Evolutionary conservation across 106 monocot species (phyloP).

Genomic region (Acanthochlamys bracteata): DNA sequence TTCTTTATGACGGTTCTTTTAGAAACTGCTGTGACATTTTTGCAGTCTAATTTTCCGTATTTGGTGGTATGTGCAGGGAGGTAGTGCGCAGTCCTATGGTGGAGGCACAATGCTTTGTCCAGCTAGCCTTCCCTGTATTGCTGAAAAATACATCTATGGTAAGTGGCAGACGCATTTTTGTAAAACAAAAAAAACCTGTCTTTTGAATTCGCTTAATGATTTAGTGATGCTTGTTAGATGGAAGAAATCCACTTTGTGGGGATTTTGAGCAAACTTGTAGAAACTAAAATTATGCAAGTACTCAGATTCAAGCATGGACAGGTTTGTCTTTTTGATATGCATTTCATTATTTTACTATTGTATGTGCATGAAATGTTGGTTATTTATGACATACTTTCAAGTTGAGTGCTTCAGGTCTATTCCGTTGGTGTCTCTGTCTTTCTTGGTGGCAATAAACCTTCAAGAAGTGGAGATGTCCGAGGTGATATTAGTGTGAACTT

Average conservation of each 20-base stretch:
- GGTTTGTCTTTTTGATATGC: conserved; percentile 24
- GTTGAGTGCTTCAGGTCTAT: conserved; percentile 56
- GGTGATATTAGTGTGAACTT: conserved; percentile 97
- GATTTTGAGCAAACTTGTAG: conserved; percentile 93
- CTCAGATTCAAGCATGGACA: conserved; percentile 98
- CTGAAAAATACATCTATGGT: conserved; percentile 88
- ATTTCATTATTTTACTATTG: not conserved
- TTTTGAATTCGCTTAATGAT: conserved; percentile 5
- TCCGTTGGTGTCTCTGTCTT: conserved; percentile 93
- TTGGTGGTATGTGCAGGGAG: conserved; percentile 48
- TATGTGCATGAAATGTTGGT: too few relatives aligned
- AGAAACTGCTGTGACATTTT: too few relatives aligned
- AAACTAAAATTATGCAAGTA: conserved; percentile 95
- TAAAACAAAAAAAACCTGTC: not conserved
- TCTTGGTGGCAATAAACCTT: conserved; percentile 97
- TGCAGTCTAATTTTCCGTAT: too few relatives aligned
- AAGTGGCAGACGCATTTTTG: not conserved
- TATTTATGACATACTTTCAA: not conserved
- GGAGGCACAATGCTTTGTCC: conserved; percentile 97
- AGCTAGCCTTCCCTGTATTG: conserved; percentile 87
- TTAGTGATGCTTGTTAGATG: conserved; percentile 38
- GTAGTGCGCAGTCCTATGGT: conserved; percentile 96
- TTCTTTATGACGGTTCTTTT: not conserved
- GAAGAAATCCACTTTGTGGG: conserved; percentile 97
- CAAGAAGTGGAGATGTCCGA: conserved; percentile 86